A percentile compares a stretch with the other conserved stretches of the same genome.
Evolutionary conservation across 768 basidiomycete species (phyloP).

Genomic region (Boletus tomentosulus): DNA sequence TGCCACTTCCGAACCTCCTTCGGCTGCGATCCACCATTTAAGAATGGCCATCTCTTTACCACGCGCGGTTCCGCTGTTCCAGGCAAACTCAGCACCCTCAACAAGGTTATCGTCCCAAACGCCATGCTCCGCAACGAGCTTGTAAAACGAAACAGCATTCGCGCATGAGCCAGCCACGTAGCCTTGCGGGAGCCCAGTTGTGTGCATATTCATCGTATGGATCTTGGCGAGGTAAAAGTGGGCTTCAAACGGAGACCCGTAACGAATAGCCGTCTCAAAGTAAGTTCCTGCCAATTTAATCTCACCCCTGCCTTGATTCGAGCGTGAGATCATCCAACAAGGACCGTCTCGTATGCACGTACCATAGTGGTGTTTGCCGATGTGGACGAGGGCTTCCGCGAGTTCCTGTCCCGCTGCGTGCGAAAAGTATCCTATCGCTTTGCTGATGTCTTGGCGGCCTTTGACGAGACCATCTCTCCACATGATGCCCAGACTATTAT

Average conservation of each 20-base stretch:
- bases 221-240: constrained; percentile 91
- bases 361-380: constrained; percentile 80
- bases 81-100: constrained; percentile 72
- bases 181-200: constrained; percentile 39
- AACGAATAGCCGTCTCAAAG: constrained; percentile 81
- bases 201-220: constrained; percentile 54
- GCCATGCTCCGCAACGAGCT: constrained; percentile 87
- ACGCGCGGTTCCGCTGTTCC: constrained; percentile 64
- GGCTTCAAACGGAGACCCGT: constrained; percentile 91
- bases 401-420: constrained; percentile 84
- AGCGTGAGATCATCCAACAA: constrained; percentile 3
- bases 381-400: constrained; percentile 87
- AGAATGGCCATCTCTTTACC: constrained; percentile 83
- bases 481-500: constrained; percentile 89
- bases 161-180: constrained; percentile 74
- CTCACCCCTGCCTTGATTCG: constrained; percentile 61
- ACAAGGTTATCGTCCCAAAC: constrained; percentile 81
- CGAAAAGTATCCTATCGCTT: constrained; percentile 64
- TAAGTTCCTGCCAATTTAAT: constrained; percentile 58
- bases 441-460: constrained; percentile 61
- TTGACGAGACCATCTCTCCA: constrained; percentile 83
- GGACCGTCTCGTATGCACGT: constrained; percentile 12
- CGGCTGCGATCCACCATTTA: constrained; percentile 93
- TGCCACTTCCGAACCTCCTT: constrained; percentile 85
- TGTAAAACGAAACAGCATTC: constrained; percentile 89